phyloP scores from a whole-genome alignment of 225 moss, liverwort and hornwort species.

The Thuidium tamariscinum region DNA sequence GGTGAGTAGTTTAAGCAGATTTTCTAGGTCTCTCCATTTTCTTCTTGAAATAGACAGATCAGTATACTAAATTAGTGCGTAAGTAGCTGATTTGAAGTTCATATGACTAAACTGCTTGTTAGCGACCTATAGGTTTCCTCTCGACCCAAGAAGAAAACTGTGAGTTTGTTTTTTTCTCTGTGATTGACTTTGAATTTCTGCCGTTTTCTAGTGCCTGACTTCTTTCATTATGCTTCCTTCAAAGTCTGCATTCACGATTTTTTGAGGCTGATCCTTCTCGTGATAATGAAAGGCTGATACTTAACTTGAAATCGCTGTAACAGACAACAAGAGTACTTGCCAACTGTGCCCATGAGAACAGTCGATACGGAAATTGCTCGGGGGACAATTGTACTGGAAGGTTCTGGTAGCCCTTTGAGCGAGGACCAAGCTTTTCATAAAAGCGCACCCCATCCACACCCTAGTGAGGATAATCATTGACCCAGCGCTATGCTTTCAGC shows the following conservation, averaged over 20 bases:
- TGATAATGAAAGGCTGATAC: neutral
- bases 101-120: neutral
- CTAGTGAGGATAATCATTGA: slow-evolving; percentile 6
- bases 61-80: neutral
- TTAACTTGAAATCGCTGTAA: neutral
- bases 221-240: neutral
- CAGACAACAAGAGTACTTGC: slow-evolving; percentile 85
- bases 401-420: slow-evolving; percentile 42
- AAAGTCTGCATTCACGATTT: neutral
- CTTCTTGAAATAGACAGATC: neutral
- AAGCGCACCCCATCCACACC: neutral
- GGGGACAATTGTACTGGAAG: slow-evolving; percentile 23
- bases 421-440: slow-evolving; percentile 15
- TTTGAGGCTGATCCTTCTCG: neutral
- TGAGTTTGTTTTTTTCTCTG: neutral
- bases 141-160: neutral
- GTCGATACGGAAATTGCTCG: slow-evolving; percentile 51
- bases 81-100: neutral
- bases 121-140: neutral
- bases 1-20: slow-evolving; percentile 15
- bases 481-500: neutral
- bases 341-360: slow-evolving; percentile 81
- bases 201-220: neutral
- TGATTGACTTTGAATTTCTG: neutral
- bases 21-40: neutral